A percentile compares a stretch with the other conserved stretches of the same genome.
These are phyloP conservation scores for Aspergillus neoniger DNA, from an alignment of 2,329 filamentous ascomycete species.

Conservation along the genomic window DNA sequence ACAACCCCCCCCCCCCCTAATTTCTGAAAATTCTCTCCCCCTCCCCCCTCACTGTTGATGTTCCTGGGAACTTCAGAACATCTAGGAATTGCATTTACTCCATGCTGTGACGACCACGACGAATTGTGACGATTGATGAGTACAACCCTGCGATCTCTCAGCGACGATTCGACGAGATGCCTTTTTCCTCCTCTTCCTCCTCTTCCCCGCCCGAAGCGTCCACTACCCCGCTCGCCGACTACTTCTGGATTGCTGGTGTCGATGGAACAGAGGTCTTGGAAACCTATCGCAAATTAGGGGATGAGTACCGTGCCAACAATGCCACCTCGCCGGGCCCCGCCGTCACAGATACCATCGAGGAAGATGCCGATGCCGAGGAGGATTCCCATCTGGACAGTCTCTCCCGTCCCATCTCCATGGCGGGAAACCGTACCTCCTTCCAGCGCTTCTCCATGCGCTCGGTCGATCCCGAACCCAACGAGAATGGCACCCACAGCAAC, in stretches of 20 bases:
- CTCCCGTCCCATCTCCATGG: slow-evolving; percentile 44
- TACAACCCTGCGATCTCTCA: slow-evolving; percentile 20
- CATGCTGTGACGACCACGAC: slow-evolving; percentile 28
- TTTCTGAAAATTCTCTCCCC: slow-evolving; percentile 14
- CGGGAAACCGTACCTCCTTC: slow-evolving; percentile 40
- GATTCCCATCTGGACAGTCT: slow-evolving; percentile 30
- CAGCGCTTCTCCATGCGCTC: slow-evolving; percentile 53
- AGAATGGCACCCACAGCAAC: slow-evolving; percentile 58
- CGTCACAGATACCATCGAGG: slow-evolving; percentile 61
- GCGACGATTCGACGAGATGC: slow-evolving; percentile 32
- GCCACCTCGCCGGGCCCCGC: slow-evolving; percentile 40
- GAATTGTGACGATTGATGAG: slow-evolving; percentile 29
- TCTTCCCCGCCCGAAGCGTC: slow-evolving; percentile 42
- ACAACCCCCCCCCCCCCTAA: slow-evolving; percentile 12
- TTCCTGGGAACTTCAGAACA: slow-evolving; percentile 8
- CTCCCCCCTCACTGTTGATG: slow-evolving; percentile 13
- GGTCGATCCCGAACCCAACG: slow-evolving; percentile 46
- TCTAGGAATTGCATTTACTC: slow-evolving; percentile 16
- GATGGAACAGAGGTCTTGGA: slow-evolving; percentile 51
- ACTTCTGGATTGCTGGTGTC: slow-evolving; percentile 63
- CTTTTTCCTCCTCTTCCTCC: slow-evolving; percentile 26
- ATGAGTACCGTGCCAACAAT: slow-evolving; percentile 44
- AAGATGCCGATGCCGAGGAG: slow-evolving; percentile 60
- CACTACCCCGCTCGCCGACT: slow-evolving; percentile 62
- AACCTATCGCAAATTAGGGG: slow-evolving; percentile 44